Evolutionary conservation across 805 yeast genomes (phyloP).

Genomic region (Teunomyces atbi): DNA sequence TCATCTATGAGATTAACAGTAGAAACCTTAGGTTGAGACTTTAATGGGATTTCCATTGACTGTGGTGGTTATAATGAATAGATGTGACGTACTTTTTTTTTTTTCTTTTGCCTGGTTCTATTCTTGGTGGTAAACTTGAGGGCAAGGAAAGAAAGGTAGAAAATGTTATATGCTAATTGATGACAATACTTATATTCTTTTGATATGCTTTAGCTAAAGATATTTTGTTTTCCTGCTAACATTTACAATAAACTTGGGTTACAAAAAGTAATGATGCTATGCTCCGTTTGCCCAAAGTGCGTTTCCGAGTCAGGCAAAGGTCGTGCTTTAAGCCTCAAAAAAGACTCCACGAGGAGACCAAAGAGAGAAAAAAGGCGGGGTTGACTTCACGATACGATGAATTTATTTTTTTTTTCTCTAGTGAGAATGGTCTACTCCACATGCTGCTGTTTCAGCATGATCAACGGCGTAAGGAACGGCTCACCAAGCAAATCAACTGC

Average conservation of each 20-base stretch:
- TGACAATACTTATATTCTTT: background rate
- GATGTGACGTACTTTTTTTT: background rate
- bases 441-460: slow-evolving; percentile 23
- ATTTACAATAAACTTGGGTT: background rate
- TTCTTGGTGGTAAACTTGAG: background rate
- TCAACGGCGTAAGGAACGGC: slow-evolving; percentile 53
- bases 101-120: background rate
- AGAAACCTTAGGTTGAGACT: slow-evolving; percentile 40
- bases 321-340: background rate
- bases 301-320: slow-evolving; percentile 5
- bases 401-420: no score
- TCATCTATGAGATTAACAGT: slow-evolving; percentile 29
- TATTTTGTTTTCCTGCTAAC: background rate
- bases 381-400: background rate
- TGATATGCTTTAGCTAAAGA: background rate
- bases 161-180: background rate
- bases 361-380: background rate
- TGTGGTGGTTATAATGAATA: background rate
- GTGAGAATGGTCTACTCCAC: background rate
- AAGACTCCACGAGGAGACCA: background rate
- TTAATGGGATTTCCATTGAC: slow-evolving; percentile 39
- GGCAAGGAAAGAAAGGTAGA: background rate
- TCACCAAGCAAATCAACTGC: slow-evolving; percentile 70
- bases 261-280: slow-evolving; percentile 5
- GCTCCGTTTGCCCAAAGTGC: background rate